Conservation (phyloP, 2,329 filamentous ascomycete genomes). For the Beauveria sp. region DNA sequence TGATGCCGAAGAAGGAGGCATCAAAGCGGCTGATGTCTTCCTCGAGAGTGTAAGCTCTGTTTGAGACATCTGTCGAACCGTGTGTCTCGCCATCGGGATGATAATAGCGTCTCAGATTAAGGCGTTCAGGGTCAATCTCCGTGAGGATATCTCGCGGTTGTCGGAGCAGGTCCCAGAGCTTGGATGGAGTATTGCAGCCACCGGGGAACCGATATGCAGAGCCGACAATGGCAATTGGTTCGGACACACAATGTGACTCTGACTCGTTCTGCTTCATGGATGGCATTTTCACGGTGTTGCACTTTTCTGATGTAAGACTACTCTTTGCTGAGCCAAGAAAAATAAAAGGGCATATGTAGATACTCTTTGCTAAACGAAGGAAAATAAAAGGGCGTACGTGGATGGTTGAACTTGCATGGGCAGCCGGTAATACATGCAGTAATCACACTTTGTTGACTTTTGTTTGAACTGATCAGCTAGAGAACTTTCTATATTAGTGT, state of each 20-base stretch:
- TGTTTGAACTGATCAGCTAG: no score
- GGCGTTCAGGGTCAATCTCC: background rate
- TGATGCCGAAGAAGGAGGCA: conserved; percentile 38
- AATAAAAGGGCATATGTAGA: no score
- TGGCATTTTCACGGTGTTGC: no score
- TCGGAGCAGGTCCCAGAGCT: conserved; percentile 29
- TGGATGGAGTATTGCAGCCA: conserved; percentile 23
- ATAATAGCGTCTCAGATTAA: background rate
- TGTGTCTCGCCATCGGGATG: conserved; percentile 7
- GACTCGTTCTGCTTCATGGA: no score
- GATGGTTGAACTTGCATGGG: no score
- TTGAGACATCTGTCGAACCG: conserved; percentile 13
- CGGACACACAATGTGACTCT: conserved; percentile 5
- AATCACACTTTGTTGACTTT: no score
- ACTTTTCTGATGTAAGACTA: no score
- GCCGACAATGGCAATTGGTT: conserved; percentile 35
- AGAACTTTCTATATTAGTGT: no score
- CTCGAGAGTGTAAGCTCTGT: background rate
- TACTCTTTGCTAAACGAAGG: no score
- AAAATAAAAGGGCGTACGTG: no score
- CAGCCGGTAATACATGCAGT: no score
- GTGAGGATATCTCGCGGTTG: conserved; percentile 17
- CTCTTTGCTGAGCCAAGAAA: no score
- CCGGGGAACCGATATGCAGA: conserved; percentile 32
- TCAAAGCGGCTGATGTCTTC: conserved; percentile 26